Base-by-base conservation (phyloP, 73 alveolate genomes). In the Paramecium tetraurelia region DNA sequence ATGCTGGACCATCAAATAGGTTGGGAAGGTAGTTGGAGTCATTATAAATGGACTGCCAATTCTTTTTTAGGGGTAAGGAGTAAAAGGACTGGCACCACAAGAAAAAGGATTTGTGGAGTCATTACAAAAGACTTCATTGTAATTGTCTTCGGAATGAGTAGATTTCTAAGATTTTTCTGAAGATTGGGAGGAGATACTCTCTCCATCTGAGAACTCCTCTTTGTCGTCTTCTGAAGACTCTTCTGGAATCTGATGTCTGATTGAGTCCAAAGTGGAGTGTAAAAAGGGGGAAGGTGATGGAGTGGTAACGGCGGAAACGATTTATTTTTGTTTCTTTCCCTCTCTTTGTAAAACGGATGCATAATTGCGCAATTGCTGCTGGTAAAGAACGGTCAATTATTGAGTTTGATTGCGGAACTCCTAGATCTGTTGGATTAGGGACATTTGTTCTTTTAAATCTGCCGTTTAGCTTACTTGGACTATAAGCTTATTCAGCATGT, bases 331-430 rank as follows among this genome's bases (percentile, higher is more conserved):
- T 80, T 46, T 80, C 57, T 46, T 80, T n/a, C 90, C 90, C 75
- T 80, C 90, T 21, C 90, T 41, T 22, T 80, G 58, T 22, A 80
- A 63, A n/a, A 80, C 90, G n/a, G 90, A 80, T 10, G 75, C 76
- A 44, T 80, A 80, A 35, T 80, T 80, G 7, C 90, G 46, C 14
- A 80, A 35, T 80, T 80, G 24, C 50, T 80, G 50, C 24, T 80
- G 14, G 29, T 80, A 80, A 5, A 80, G 90, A 63, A 80, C 90
- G 43, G 90, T 80, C 43, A 80, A 63, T 46, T 80, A 10, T 27
- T 80, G 36, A 46, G 90, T 41, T 80, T 80, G 40, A 46, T 80
- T 80, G 16, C 90, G 70, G 29, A 44, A 80, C 90, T 80, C 90
- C 46, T 41, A 20, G 4, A 80, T 48, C 57, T 80, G 18, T 38